These are phyloP conservation scores for Lophiotrema nucula DNA, from an alignment of 495 filamentous ascomycete genomes.

Conservation along the genomic window DNA sequence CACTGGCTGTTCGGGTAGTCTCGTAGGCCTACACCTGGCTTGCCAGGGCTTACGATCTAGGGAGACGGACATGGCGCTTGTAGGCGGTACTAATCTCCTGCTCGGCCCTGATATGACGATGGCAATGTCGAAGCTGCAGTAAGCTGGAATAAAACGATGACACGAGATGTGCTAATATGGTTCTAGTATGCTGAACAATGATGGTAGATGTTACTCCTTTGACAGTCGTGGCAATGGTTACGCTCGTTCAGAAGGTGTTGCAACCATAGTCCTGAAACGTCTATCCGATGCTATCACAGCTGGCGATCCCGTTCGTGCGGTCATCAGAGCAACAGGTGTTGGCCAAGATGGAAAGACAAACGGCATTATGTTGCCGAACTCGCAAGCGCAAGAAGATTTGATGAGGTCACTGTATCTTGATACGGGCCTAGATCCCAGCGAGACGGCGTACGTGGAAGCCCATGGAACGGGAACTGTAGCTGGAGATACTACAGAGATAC, in stretches of 20 bases:
- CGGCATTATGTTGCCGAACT: conserved; percentile 13
- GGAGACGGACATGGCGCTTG: conserved; percentile 6
- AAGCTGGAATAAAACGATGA: no score
- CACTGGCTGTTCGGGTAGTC: conserved; percentile 15
- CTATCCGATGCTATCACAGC: conserved; percentile 32
- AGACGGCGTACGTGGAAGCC: conserved; percentile 16
- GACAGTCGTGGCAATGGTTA: conserved; percentile 47
- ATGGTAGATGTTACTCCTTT: conserved; percentile 33
- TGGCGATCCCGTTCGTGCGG: conserved; percentile 45
- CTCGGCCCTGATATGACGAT: conserved; percentile 6
- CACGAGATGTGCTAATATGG: no score
- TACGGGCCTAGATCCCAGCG: conserved; percentile 34
- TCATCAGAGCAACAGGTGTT: conserved; percentile 45
- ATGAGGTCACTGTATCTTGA: conserved; percentile 5
- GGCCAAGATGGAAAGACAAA: conserved; percentile 51
- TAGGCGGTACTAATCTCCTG: conserved; percentile 14
- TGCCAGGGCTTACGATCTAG: neutral
- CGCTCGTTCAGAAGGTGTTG: conserved; percentile 48
- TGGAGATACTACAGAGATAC: conserved; percentile 58
- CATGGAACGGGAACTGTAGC: conserved; percentile 38
- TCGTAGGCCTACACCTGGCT: conserved; percentile 18
- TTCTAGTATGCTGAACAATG: neutral
- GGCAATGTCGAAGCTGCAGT: neutral
- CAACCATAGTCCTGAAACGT: conserved; percentile 41
- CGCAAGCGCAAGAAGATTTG: conserved; percentile 8